Conservation (phyloP, 495 filamentous ascomycete species). For the Aeminium ludgeri region DNA sequence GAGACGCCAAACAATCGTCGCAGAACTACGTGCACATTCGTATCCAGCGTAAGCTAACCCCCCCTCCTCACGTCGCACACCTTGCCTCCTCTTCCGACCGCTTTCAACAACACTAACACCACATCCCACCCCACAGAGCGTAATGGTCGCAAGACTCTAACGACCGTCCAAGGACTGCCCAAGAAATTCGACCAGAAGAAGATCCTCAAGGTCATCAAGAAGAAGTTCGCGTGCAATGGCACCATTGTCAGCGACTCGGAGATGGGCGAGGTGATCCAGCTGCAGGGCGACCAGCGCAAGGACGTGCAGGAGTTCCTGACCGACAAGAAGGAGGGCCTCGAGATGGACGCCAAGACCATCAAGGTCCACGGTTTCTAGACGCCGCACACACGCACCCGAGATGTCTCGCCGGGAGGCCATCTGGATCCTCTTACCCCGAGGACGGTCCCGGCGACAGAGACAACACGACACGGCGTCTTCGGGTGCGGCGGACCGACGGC, state of each 20-base stretch:
- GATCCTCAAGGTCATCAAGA: constrained; percentile 99
- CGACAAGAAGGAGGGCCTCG: constrained; percentile 84
- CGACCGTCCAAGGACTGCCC: constrained; percentile 92
- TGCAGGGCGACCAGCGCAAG: constrained; percentile 97
- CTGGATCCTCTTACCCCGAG: background rate
- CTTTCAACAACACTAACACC: constrained; percentile 3
- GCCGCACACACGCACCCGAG: too few species aligned
- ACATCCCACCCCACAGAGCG: constrained; percentile 47
- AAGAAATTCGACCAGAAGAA: constrained; percentile 99
- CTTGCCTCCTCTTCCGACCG: constrained; percentile 6
- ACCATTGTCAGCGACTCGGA: constrained; percentile 93
- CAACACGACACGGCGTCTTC: too few species aligned
- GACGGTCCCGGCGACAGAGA: background rate
- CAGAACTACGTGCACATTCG: constrained; percentile 99
- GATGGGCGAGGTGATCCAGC: constrained; percentile 99
- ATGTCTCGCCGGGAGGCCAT: background rate
- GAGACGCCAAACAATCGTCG: constrained; percentile 77
- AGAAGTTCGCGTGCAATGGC: constrained; percentile 99
- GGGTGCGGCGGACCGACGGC: too few species aligned
- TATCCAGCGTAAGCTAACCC: constrained; percentile 70
- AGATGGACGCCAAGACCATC: constrained; percentile 89
- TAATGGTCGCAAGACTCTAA: constrained; percentile 99
- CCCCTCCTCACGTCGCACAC: background rate
- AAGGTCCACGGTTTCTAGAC: constrained; percentile 80
- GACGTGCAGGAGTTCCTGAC: constrained; percentile 95